Base-by-base conservation (phyloP, 2,329 filamentous ascomycete genomes). In the Xylaria sp. region DNA sequence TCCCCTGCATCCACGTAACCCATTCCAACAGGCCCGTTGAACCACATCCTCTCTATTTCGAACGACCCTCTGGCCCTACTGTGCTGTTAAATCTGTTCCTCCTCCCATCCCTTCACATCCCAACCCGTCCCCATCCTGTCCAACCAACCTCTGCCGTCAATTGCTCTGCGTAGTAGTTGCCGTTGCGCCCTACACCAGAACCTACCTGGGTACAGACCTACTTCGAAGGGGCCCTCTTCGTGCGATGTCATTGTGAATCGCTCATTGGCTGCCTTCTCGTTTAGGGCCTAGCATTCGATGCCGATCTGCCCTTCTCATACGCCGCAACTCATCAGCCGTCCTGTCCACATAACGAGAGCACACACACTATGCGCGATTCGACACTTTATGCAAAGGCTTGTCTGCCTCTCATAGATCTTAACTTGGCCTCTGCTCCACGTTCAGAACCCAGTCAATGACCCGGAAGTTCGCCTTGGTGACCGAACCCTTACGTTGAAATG, bases 401-500 rank as follows among this genome's bases (percentile, higher is more conserved):
- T 49, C 58, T 63, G 65, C 64, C 62, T 62, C 60, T 54, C n/a
- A 13, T 13, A 46, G 42, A 35, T 63, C 39, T 50, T 46, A 34
- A 54, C 47, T 54, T n/a, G 19, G 50, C 34, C 55, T 46, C 55
- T 44, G 39, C 58, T 30, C 35, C 59, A 39, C 52, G 23, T 18
- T 35, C 34, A 35, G 35, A 50, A 16, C 16, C 56, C 57, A 39
- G 35, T 56, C 46, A 51, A 52, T 61, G 56, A 65, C 46, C 57
- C 50, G 51, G 51, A 52, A 59, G 52, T 35, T 56, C 42, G 46
- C 39, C 52, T 59, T 57, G 57, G 64, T 59, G 50, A 53, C 55
- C 60, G 60, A 63, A 54, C 57, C 49, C 55, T 59, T 57, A 48
- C 51, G 58, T 63, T 63, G 61, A 64, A 71, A 74, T 68, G 69